Conservation (phyloP, 208 protist species). For the Leishmania amazonensis region DNA sequence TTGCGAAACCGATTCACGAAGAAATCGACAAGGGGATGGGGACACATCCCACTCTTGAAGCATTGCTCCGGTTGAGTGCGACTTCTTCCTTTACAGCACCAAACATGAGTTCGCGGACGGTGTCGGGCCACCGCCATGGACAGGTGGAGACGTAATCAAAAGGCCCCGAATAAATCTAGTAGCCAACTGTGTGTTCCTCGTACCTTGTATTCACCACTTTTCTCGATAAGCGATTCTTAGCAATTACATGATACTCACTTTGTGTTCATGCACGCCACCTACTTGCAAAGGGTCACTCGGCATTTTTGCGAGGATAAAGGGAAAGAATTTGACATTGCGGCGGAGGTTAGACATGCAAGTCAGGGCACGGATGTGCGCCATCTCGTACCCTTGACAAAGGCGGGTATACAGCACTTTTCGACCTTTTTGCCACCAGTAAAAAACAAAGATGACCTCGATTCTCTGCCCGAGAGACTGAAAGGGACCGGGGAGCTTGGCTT, state of each 20-base stretch:
- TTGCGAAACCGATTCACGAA: background rate
- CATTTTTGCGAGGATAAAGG: conserved; percentile 12
- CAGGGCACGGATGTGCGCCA: conserved; percentile 30
- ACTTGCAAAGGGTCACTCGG: conserved; percentile 10
- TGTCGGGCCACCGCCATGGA: too few relatives aligned
- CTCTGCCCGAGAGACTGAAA: conserved; percentile 33
- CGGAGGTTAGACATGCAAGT: conserved; percentile 37
- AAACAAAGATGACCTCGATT: conserved; percentile 46
- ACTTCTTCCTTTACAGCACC: background rate
- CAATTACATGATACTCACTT: background rate
- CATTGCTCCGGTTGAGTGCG: background rate
- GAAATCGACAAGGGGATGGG: background rate
- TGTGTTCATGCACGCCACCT: conserved; percentile 19
- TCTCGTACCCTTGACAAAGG: conserved; percentile 26
- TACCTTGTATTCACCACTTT: background rate
- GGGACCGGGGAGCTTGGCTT: conserved; percentile 58
- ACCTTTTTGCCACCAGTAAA: conserved; percentile 32
- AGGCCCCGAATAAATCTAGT: background rate
- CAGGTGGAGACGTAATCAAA: background rate
- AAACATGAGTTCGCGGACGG: background rate
- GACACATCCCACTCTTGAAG: background rate
- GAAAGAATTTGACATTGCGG: conserved; percentile 22
- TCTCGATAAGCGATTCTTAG: background rate
- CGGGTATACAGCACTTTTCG: conserved; percentile 35
- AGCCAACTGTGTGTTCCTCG: background rate